phyloP scores from a whole-genome alignment of 129 eudicot genomes.

The Kitagawia praeruptora region DNA sequence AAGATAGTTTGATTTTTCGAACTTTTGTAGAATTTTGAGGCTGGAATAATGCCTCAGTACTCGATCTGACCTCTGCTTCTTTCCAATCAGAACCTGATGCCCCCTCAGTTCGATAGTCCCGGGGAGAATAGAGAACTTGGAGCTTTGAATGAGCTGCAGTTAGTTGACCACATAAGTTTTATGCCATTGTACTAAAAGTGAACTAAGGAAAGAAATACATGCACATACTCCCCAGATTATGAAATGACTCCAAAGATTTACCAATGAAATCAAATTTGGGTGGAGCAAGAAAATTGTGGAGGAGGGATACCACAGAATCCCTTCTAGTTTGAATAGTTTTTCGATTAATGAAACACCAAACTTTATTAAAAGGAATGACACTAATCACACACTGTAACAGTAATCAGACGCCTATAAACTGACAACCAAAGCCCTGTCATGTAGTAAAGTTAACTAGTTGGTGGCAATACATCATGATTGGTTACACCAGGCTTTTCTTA shows the following conservation, averaged over 20 bases:
- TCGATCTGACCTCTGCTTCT: constrained; percentile 67
- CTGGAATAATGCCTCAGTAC: constrained; percentile 71
- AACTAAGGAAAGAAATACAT: neutral
- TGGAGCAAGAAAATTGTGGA: neutral
- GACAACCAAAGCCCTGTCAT: neutral
- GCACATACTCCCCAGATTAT: neutral
- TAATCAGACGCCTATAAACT: neutral
- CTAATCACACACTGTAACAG: neutral
- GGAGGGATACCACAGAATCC: neutral
- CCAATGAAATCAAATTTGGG: neutral
- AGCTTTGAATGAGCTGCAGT: constrained; percentile 74
- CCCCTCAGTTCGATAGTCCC: constrained; percentile 69
- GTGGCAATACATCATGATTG: neutral
- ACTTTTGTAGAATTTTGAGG: constrained; percentile 52
- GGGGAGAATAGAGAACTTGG: constrained; percentile 52
- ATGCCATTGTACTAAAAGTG: neutral
- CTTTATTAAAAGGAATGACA: neutral
- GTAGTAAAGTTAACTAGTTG: neutral
- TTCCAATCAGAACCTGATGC: constrained; percentile 52
- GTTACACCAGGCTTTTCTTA: neutral
- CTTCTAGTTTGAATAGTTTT: neutral
- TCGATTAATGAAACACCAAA: neutral
- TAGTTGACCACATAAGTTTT: constrained; percentile 4
- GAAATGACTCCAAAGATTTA: neutral
- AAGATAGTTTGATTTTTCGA: constrained; percentile 66